phyloP scores from a whole-genome alignment of 140 eudicot genomes.

The Flaveria floridana region DNA sequence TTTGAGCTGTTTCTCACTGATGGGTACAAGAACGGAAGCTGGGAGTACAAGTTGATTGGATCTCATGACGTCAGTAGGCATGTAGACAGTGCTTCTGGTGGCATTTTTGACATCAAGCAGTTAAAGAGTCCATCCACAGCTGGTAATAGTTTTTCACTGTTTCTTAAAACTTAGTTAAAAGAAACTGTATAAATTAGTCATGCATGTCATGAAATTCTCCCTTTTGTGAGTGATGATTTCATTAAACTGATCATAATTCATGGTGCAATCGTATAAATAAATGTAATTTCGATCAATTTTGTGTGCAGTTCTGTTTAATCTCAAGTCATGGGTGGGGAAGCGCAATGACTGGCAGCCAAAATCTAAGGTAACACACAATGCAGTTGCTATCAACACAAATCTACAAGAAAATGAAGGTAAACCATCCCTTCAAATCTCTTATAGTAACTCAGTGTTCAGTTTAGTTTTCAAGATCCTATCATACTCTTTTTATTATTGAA shows the following conservation, averaged over 20 bases:
- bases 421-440: conserved; percentile 1
- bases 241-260: conserved; percentile 1
- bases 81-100: conserved; percentile 73
- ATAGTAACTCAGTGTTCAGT: not conserved
- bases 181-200: conserved; percentile 5
- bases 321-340: conserved; percentile 79
- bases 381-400: conserved; percentile 91
- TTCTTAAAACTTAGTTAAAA: conserved; percentile 8
- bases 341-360: conserved; percentile 84
- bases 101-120: conserved; percentile 68
- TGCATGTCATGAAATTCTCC: conserved; percentile 5
- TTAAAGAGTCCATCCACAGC: conserved; percentile 68
- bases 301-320: conserved; percentile 62
- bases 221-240: not conserved
- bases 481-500: not conserved
- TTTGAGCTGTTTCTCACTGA: conserved; percentile 70
- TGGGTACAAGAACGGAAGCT: conserved; percentile 66
- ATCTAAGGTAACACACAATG: conserved; percentile 68
- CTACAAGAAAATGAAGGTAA: conserved; percentile 88
- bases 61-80: conserved; percentile 55
- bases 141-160: conserved; percentile 41
- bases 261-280: not conserved
- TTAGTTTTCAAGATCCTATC: not conserved
- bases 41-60: conserved; percentile 72
- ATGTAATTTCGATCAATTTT: not conserved